Percentiles rank a stretch among this genome's conserved stretches.
These are phyloP conservation scores for Mitragyna speciosa DNA, from an alignment of 257 asterid species.

Conservation along the genomic window DNA sequence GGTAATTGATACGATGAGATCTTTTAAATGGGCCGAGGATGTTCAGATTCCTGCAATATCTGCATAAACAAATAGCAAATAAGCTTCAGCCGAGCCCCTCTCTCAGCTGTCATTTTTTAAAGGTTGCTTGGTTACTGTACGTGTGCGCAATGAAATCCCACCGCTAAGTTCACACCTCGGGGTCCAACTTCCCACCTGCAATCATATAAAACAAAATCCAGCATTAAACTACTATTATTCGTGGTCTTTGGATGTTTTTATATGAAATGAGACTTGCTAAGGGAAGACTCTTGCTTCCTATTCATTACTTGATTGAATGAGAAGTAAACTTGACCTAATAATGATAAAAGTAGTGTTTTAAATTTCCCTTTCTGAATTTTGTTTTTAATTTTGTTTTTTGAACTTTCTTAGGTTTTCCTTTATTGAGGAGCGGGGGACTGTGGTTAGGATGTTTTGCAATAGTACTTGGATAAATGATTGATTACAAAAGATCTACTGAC, in stretches of 20 bases:
- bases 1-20: conserved; percentile 13
- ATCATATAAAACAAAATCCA: not conserved
- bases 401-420: not conserved
- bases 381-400: not conserved
- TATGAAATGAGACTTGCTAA: not conserved
- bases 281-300: not conserved
- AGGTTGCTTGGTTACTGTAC: conserved; percentile 9
- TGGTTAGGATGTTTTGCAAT: not conserved
- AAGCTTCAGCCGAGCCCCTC: not conserved
- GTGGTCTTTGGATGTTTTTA: not conserved
- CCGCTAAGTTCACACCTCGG: conserved; percentile 14
- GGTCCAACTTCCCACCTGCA: conserved; percentile 17
- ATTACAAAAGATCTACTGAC: not conserved
- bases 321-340: conserved; percentile 3
- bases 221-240: not conserved
- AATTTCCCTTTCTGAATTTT: not conserved
- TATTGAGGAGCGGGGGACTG: not conserved
- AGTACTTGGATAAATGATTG: not conserved
- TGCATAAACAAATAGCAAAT: conserved; percentile 2
- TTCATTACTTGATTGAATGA: not conserved
- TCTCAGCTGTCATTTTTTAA: conserved; percentile 17
- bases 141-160: conserved; percentile 11
- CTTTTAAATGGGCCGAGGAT: conserved; percentile 22
- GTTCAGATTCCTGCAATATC: conserved; percentile 20
- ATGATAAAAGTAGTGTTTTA: not conserved